These are phyloP conservation scores for Pholiota molesta DNA, from an alignment of 768 basidiomycete species.

Conservation along the genomic window DNA sequence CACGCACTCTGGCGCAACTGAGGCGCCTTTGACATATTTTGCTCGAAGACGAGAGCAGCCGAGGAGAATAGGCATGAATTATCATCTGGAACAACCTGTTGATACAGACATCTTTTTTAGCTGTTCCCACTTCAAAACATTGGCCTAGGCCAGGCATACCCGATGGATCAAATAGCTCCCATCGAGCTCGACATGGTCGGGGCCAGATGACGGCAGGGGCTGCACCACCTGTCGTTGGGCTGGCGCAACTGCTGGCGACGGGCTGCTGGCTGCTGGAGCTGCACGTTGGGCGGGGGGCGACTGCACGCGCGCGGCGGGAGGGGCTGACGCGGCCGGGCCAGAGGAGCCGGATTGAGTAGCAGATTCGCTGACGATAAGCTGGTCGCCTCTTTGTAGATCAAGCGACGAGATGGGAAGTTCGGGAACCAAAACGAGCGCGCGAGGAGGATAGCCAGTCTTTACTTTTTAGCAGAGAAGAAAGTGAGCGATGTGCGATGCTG, in stretches of 20 bases:
- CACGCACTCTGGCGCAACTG: conserved; percentile 73
- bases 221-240: conserved; percentile 7
- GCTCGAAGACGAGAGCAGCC: conserved; percentile 83
- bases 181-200: conserved; percentile 62
- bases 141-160: conserved; percentile 39
- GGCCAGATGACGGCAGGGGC: conserved; percentile 35
- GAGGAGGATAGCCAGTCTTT: conserved; percentile 86
- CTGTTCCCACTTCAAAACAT: background rate
- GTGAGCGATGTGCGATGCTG: conserved; percentile 1
- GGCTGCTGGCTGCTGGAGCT: conserved; percentile 4
- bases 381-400: conserved; percentile 79
- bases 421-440: conserved; percentile 67
- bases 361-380: conserved; percentile 74
- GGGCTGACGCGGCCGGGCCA: background rate
- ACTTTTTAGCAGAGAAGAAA: conserved; percentile 43
- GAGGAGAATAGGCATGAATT: conserved; percentile 95
- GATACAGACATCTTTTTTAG: background rate
- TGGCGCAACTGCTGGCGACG: conserved; percentile 20
- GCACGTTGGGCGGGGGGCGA: conserved; percentile 9
- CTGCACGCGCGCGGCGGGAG: conserved; percentile 5
- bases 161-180: conserved; percentile 75
- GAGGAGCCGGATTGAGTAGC: conserved; percentile 20
- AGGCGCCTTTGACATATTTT: conserved; percentile 71
- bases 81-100: conserved; percentile 91
- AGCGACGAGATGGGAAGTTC: conserved; percentile 77